Conservation (phyloP, 2,329 filamentous ascomycete genomes). For the Botryotinia globosa region DNA sequence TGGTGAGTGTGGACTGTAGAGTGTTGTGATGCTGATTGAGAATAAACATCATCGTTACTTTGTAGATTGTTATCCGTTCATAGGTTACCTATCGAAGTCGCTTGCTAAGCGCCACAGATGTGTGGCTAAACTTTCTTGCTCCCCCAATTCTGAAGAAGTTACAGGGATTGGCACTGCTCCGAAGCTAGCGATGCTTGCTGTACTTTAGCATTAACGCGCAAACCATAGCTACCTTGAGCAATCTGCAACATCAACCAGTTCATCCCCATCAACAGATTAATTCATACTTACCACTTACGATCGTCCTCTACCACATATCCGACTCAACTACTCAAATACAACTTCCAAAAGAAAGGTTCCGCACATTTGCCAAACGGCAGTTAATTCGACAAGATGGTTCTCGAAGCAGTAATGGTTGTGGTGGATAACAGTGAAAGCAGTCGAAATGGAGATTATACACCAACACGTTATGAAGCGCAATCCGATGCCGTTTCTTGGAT, state of each 20-base stretch:
- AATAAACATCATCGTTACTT: not conserved
- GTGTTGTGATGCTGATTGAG: not conserved
- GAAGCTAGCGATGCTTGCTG: constrained; percentile 11
- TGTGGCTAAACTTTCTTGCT: constrained; percentile 5
- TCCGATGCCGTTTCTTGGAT: constrained; percentile 91
- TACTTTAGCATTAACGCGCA: constrained; percentile 21
- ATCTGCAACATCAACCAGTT: constrained; percentile 11
- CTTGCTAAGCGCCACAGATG: constrained; percentile 1
- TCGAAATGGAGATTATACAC: constrained; percentile 89
- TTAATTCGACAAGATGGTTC: constrained; percentile 70
- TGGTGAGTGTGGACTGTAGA: not conserved
- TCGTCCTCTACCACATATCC: not conserved
- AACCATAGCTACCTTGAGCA: constrained; percentile 23
- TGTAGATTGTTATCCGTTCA: constrained; percentile 1
- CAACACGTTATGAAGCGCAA: constrained; percentile 94
- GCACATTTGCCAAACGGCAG: constrained; percentile 17
- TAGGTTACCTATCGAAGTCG: constrained; percentile 5
- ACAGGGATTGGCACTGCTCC: constrained; percentile 5
- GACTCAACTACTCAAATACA: not conserved
- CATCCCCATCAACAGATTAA: constrained; percentile 3
- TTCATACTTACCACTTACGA: not conserved
- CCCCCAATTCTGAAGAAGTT: not conserved
- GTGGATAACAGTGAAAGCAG: constrained; percentile 99
- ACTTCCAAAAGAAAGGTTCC: not conserved
- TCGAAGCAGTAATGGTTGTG: constrained; percentile 99